Conservation (phyloP, 257 asterid genomes). For the Echium plantagineum region DNA sequence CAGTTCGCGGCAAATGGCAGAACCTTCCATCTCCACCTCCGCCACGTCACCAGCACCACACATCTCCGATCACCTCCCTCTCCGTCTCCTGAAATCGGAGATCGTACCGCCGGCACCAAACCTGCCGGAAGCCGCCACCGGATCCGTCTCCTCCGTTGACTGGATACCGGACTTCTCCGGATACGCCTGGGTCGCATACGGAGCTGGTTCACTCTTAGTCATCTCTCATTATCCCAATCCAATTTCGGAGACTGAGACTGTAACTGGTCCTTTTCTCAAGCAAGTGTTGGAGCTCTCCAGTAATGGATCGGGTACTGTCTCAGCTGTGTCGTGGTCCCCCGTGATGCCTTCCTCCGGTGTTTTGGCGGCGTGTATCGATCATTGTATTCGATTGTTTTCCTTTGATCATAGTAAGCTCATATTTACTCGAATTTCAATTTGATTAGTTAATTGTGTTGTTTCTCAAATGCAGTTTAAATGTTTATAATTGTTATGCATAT, state of each 20-base stretch:
- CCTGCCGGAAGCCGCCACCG: slow-evolving; percentile 24
- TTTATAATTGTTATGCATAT: no score
- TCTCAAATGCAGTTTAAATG: no score
- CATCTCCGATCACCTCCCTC: slow-evolving; percentile 47
- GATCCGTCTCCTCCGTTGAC: slow-evolving; percentile 49
- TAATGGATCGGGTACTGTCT: slow-evolving; percentile 30
- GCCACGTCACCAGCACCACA: slow-evolving; percentile 2
- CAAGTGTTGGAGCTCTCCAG: slow-evolving; percentile 73
- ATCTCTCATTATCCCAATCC: slow-evolving; percentile 85
- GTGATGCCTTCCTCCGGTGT: slow-evolving; percentile 68
- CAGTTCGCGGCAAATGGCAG: no score
- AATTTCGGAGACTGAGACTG: slow-evolving; percentile 43
- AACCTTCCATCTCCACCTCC: no score
- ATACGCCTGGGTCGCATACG: slow-evolving; percentile 89
- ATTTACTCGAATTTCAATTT: no score
- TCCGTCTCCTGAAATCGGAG: slow-evolving; percentile 52
- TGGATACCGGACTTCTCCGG: slow-evolving; percentile 65
- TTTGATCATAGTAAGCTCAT: slow-evolving; percentile 44
- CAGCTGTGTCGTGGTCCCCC: slow-evolving; percentile 79
- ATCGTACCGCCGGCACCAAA: slow-evolving; percentile 66
- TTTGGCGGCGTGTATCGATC: slow-evolving; percentile 60
- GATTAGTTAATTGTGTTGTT: no score
- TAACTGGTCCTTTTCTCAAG: slow-evolving; percentile 55
- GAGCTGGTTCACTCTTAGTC: slow-evolving; percentile 68
- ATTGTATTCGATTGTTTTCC: slow-evolving; percentile 44